Percentiles rank a stretch among this genome's conserved stretches.
phyloP scores from a whole-genome alignment of 345 rosid genomes.

The Populus ilicifolia region DNA sequence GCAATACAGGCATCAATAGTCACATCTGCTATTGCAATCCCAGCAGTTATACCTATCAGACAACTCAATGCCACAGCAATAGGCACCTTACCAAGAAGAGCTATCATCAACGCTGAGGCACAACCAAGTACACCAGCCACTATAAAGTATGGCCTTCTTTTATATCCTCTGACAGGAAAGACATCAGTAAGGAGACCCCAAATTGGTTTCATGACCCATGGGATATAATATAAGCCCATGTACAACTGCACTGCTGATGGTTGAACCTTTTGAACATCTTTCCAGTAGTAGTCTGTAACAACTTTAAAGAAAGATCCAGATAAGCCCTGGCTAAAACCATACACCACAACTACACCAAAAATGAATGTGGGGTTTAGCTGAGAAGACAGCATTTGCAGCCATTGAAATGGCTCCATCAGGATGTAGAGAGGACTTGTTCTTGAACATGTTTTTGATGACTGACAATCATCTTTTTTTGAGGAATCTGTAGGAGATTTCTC shows the following conservation, averaged over 20 bases:
- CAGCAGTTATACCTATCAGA: constrained; percentile 60
- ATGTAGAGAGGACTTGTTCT: constrained; percentile 23
- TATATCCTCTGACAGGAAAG: constrained; percentile 63
- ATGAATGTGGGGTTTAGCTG: constrained; percentile 59
- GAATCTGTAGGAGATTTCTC: not conserved
- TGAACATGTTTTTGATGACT: not conserved
- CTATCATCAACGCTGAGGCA: constrained; percentile 50
- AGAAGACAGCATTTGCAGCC: constrained; percentile 64
- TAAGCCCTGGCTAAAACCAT: constrained; percentile 77
- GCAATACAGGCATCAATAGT: constrained; percentile 89
- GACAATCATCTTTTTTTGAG: not conserved
- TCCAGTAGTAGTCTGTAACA: constrained; percentile 77
- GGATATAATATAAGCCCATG: constrained; percentile 66
- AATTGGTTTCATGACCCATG: constrained; percentile 75
- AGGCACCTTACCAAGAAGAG: constrained; percentile 42
- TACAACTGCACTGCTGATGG: constrained; percentile 73
- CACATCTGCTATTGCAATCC: constrained; percentile 77
- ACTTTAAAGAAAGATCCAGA: constrained; percentile 70
- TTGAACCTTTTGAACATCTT: constrained; percentile 70
- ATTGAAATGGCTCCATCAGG: constrained; percentile 58
- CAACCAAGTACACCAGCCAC: constrained; percentile 60
- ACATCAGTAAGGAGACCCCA: constrained; percentile 83
- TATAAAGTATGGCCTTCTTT: constrained; percentile 66
- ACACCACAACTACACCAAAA: constrained; percentile 58
- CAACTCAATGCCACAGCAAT: constrained; percentile 53